Conservation (phyloP, 257 asterid species). For the Linaria vulgaris region DNA sequence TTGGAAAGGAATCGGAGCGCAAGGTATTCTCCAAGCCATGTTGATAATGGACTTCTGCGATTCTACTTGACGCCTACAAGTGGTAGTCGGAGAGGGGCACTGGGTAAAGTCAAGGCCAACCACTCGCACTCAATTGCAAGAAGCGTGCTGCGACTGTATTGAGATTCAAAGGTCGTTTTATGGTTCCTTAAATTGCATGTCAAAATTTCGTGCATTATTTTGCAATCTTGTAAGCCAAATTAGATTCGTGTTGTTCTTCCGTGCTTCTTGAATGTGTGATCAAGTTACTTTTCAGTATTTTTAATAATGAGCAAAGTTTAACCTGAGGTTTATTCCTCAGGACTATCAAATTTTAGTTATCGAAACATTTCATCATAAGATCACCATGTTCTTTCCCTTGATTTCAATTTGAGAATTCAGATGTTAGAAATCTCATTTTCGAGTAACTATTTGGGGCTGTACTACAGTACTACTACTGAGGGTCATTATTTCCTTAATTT, state of each 20-base stretch:
- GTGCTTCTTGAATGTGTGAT: constrained; percentile 31
- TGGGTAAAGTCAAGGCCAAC: constrained; percentile 57
- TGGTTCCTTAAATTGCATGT: constrained; percentile 30
- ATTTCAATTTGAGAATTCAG: constrained; percentile 8
- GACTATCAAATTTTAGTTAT: constrained; percentile 6
- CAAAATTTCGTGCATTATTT: constrained; percentile 38
- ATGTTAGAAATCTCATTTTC: background rate
- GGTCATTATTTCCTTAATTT: background rate
- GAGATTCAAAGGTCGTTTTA: constrained; percentile 38
- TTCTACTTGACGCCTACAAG: constrained; percentile 80
- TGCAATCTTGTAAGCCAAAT: constrained; percentile 31
- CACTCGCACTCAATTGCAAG: constrained; percentile 63
- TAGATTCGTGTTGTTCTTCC: constrained; percentile 32
- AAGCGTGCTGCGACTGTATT: constrained; percentile 57
- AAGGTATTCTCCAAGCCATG: constrained; percentile 62
- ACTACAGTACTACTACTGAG: background rate
- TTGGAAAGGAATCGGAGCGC: constrained; percentile 84
- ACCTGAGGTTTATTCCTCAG: constrained; percentile 17
- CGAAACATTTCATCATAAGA: constrained; percentile 1
- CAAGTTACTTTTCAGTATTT: constrained; percentile 33
- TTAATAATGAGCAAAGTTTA: constrained; percentile 40
- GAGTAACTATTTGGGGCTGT: background rate
- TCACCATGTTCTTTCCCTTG: background rate
- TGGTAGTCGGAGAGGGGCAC: constrained; percentile 63
- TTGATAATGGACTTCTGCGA: constrained; percentile 75